A percentile compares a stretch with the other conserved stretches of the same genome.
phyloP scores from a whole-genome alignment of 257 asterid genomes.

The Petrea volubilis region DNA sequence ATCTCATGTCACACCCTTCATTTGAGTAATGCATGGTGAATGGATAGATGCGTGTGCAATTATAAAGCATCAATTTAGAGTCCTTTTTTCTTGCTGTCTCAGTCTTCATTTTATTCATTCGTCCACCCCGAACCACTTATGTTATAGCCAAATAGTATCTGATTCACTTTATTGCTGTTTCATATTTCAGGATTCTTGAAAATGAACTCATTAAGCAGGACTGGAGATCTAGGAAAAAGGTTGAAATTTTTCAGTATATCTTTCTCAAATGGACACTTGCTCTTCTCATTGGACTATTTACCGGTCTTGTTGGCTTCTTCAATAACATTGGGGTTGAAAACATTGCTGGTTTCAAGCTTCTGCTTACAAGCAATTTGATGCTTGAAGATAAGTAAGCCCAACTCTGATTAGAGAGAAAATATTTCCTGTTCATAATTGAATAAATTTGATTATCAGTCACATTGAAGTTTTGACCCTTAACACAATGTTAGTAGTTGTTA shows the following conservation, averaged over 20 bases:
- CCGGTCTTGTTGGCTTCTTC: constrained; percentile 83
- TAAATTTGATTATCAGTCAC: not conserved
- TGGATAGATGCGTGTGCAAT: not conserved
- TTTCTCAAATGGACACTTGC: constrained; percentile 91
- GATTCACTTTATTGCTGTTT: constrained; percentile 17
- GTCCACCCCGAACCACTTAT: not conserved
- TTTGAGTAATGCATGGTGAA: not conserved
- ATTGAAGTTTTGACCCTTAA: not conserved
- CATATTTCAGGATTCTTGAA: constrained; percentile 76
- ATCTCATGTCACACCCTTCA: not conserved
- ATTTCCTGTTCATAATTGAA: not conserved
- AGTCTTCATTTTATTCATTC: not conserved
- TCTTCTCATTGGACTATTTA: constrained; percentile 80
- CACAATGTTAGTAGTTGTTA: not conserved
- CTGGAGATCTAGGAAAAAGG: constrained; percentile 87
- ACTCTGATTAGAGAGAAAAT: not conserved
- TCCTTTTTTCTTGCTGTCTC: not conserved
- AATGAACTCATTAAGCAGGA: constrained; percentile 93
- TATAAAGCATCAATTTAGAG: not conserved
- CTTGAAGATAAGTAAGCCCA: constrained; percentile 55
- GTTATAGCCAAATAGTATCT: not conserved
- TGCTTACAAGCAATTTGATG: constrained; percentile 65
- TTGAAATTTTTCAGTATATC: constrained; percentile 76
- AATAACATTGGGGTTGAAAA: constrained; percentile 91
- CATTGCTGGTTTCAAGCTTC: constrained; percentile 86